Evolutionary conservation across 139 green algal species (phyloP).

Genomic region (Chlorella sp.): DNA sequence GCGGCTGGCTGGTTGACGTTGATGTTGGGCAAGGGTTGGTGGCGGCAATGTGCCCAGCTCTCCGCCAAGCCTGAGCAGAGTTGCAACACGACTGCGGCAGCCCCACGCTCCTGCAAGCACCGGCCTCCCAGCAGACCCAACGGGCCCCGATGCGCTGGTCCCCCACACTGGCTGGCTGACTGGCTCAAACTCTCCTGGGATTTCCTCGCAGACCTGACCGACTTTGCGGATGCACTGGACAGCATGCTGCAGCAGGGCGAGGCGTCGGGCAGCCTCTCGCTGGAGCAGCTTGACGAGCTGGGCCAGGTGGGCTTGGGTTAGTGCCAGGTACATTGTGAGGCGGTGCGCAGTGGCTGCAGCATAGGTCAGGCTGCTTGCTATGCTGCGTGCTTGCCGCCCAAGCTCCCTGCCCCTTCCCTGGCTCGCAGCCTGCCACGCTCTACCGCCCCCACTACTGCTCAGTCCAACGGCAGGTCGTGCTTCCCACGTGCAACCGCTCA

Average conservation of each 20-base stretch:
- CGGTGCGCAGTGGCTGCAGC: no score
- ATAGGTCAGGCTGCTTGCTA: not conserved
- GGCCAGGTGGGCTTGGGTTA: no score
- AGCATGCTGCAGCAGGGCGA: not conserved
- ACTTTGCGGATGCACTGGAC: slow-evolving; percentile 34
- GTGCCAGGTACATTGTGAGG: no score
- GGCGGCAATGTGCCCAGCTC: no score
- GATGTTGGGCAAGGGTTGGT: no score
- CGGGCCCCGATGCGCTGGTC: no score
- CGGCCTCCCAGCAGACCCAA: no score
- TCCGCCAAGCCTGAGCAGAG: no score
- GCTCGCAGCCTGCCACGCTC: not conserved
- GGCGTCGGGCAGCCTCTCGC: not conserved
- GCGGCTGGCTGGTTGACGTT: not conserved
- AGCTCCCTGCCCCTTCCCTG: not conserved
- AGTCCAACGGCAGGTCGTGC: not conserved
- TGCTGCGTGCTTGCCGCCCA: not conserved
- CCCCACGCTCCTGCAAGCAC: no score
- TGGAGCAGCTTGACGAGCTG: slow-evolving; percentile 3
- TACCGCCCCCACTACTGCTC: not conserved
- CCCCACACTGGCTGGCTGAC: not conserved
- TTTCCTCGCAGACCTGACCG: not conserved
- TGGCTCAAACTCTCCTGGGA: not conserved
- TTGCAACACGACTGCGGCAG: no score
- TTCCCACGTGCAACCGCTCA: not conserved